Evolutionary conservation across 2,329 filamentous ascomycete species (phyloP), one percentile per base, ranked within the genome.

Genomic region (Pseudogymnoascus sp.): DNA sequence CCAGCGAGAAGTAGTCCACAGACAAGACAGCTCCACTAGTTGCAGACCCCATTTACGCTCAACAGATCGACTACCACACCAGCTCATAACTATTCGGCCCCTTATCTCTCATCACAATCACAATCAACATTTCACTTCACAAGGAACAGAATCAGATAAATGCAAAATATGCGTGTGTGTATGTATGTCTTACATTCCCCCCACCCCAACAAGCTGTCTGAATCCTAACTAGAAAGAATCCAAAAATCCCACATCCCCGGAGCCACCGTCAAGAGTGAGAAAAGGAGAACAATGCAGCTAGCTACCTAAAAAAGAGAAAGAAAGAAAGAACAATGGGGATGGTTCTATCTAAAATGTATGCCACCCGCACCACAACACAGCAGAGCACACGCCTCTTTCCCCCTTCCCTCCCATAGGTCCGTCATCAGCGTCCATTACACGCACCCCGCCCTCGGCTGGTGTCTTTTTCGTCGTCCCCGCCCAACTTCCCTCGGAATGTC

Each of bases 341-440:
- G 26, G 47, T 53, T 33, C 26, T 53, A 53, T 53, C 47, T 53
- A 53, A 38, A 7, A 2, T 53, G 47, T 19, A 53, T 53, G 26
- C n/a, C 47, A 6, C 24, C 47, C 47, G 47, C 47, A 50, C 44
- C 44, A 50, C 47, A 50, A 13, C 44, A 50, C 44, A 29, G 47
- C 47, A 44, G 19, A 44, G 42, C 42, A 33, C 47, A 50, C 47
- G 7, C 47, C 47, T 53, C 47, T 53, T 53, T 53, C n/a, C 13
- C 6, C 7, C 37, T 16, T 19, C 37, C 19, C 3, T 19, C 19
- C 8, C 31, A 7, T 29, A 29, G 24, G 24, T 50, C 29, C n/a
- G 24, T 33, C 26, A 53, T 33, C 47, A 53, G 21, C 44, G 47
- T 53, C 47, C 47, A 53, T 53, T 53, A 53, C 47, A 53, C 47